A percentile compares a stretch with the other conserved stretches of the same genome.
Conservation (phyloP, 2,329 filamentous ascomycete genomes). For the Fusarium sp. region DNA sequence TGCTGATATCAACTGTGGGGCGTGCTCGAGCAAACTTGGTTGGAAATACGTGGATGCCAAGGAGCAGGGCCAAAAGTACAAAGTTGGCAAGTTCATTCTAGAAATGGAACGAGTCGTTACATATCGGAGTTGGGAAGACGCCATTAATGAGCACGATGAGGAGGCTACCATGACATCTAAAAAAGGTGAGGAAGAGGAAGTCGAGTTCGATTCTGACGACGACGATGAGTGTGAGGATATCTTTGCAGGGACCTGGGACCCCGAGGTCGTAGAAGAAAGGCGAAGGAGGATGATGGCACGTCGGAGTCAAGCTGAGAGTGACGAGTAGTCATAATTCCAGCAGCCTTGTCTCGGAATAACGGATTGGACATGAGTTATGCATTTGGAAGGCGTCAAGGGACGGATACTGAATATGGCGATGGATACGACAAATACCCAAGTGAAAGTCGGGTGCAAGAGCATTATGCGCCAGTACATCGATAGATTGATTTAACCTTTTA, state of each 20-base stretch:
- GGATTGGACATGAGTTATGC: conserved; percentile 10
- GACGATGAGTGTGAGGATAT: conserved; percentile 75
- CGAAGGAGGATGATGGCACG: conserved; percentile 53
- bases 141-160: conserved; percentile 27
- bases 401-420: conserved; percentile 12
- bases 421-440: conserved; percentile 38
- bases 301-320: conserved; percentile 37
- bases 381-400: conserved; percentile 38
- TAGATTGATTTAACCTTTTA: conserved; percentile 4
- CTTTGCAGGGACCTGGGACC: conserved; percentile 71
- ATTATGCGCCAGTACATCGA: conserved; percentile 6
- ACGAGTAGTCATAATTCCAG: conserved; percentile 18
- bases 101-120: conserved; percentile 69
- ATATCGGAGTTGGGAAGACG: conserved; percentile 62
- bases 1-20: conserved; percentile 69
- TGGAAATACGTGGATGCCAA: conserved; percentile 76
- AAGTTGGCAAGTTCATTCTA: conserved; percentile 75
- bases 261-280: conserved; percentile 61
- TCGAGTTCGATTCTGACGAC: conserved; percentile 71
- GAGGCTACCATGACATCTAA: conserved; percentile 16
- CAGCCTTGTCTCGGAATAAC: conserved; percentile 2
- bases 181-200: conserved; percentile 40
- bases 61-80: conserved; percentile 70
- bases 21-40: conserved; percentile 68
- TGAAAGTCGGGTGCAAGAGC: conserved; percentile 12